Base-by-base conservation (phyloP, 2,329 filamentous ascomycete species). In the Ophioceras dolichostomum region DNA sequence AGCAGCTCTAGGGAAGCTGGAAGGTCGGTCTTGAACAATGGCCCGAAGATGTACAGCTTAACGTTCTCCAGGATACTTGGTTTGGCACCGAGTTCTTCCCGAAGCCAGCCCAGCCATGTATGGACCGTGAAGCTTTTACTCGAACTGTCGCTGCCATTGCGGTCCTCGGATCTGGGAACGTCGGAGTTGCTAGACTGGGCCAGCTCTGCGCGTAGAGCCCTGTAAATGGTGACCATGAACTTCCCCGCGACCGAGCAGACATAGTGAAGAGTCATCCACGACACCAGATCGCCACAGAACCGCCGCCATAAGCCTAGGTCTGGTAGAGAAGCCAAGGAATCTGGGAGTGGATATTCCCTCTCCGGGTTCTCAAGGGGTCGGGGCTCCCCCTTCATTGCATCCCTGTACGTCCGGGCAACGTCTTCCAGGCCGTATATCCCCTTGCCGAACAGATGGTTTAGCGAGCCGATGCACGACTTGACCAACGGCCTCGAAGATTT, bases 381-480 rank as follows among this genome's bases (percentile, higher is more conserved):
- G 13, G 47, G 46, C 34, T 56, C 51, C 8, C 55, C 47, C 17
- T 51, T 46, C n/a, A n/a, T n/a, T n/a, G n/a, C n/a, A n/a, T n/a
- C n/a, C 26, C 44, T 47, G 44, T 73, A 75, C 18, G 56, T 61
- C 13, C 49, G 46, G 10, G 58, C 53, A 22, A 75, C 54, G 40
- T 72, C 59, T 39, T 60, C 50, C 39, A 69, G 47, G 47, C 59
- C 60, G 19, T 81, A 56, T 10, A 78, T 62, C 2, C 63, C 59
- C 52, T 82, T 85, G 34, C 65, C 60, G 4, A 86, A 51, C 39
- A 86, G 70, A 47, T 78, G 69, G 34, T 81, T 76, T 27, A 85
- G 59, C 13, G 71, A 71, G 49, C 79, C 77, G 42, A 86, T 69
- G 6, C 78, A 73, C 26, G 80, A 80, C 52, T 85, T 85, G 29